Evolutionary conservation across 192 early-diverging fungal genomes (phyloP).

Genomic region (Dispira simplex): DNA sequence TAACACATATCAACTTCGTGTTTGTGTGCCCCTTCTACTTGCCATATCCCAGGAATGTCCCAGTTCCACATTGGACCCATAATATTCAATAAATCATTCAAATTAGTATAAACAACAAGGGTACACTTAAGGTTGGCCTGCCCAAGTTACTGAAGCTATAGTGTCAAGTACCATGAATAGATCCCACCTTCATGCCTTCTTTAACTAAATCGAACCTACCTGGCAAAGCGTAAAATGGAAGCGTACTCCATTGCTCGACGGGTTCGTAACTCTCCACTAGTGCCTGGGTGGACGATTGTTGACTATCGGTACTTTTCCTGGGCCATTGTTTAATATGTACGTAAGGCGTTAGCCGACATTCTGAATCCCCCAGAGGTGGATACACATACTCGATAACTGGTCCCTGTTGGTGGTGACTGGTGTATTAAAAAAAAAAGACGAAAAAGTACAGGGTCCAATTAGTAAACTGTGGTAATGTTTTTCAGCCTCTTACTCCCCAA

Average conservation of each 20-base stretch:
- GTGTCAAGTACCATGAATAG: background rate
- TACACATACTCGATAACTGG: conserved; percentile 9
- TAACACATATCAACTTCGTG: conserved; percentile 7
- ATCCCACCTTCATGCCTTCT: background rate
- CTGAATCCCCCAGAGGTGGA: conserved; percentile 5
- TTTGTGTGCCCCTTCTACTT: conserved; percentile 10
- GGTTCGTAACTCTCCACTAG: background rate
- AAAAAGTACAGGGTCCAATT: too few species aligned
- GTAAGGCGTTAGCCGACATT: background rate
- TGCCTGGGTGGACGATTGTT: background rate
- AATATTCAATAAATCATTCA: too few species aligned
- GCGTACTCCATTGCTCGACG: background rate
- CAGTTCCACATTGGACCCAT: too few species aligned
- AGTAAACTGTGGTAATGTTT: too few species aligned
- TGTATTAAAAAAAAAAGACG: too few species aligned
- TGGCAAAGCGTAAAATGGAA: conserved; percentile 10
- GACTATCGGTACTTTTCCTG: conserved; percentile 1
- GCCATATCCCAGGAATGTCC: background rate
- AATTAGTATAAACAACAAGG: background rate
- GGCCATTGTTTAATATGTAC: background rate
- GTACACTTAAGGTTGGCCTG: background rate
- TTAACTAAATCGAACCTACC: background rate
- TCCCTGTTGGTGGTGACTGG: conserved; percentile 9
- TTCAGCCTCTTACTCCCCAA: too few species aligned
- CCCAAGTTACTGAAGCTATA: background rate